Evolutionary conservation across 768 basidiomycete genomes (phyloP).

Genomic region (Clitopilus passeckerianus): DNA sequence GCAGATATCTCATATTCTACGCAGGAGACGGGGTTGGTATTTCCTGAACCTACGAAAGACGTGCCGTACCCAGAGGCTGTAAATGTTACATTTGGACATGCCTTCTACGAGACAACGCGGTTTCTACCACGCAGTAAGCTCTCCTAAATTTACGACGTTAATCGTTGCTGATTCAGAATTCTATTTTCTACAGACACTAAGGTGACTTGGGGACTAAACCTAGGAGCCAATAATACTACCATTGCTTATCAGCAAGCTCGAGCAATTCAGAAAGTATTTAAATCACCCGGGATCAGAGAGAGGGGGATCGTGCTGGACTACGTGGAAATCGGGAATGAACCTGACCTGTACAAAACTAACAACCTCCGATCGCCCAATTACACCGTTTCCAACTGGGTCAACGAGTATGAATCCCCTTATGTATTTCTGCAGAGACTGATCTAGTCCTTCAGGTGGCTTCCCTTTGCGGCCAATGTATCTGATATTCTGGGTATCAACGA

Average conservation of each 20-base stretch:
- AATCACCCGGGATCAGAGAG: not conserved
- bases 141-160: not conserved
- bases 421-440: constrained; percentile 41
- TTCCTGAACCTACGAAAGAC: too few relatives aligned
- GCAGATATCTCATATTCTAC: not conserved
- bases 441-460: constrained; percentile 1
- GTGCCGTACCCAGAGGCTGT: too few relatives aligned
- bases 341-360: constrained; percentile 2
- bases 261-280: not conserved
- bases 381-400: not conserved
- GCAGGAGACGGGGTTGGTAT: too few relatives aligned
- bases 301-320: constrained; percentile 1
- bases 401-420: constrained; percentile 49
- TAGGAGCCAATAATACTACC: too few relatives aligned
- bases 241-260: too few relatives aligned
- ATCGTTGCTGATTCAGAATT: not conserved
- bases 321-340: constrained; percentile 4
- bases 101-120: too few relatives aligned
- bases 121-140: too few relatives aligned
- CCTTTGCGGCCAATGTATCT: too few relatives aligned
- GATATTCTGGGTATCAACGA: constrained; percentile 22
- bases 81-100: too few relatives aligned
- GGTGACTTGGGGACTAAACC: too few relatives aligned
- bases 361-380: not conserved
- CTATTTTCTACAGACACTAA: too few relatives aligned